These are phyloP conservation scores for Amanita inopinata DNA, from an alignment of 768 basidiomycete species.

Conservation along the genomic window DNA sequence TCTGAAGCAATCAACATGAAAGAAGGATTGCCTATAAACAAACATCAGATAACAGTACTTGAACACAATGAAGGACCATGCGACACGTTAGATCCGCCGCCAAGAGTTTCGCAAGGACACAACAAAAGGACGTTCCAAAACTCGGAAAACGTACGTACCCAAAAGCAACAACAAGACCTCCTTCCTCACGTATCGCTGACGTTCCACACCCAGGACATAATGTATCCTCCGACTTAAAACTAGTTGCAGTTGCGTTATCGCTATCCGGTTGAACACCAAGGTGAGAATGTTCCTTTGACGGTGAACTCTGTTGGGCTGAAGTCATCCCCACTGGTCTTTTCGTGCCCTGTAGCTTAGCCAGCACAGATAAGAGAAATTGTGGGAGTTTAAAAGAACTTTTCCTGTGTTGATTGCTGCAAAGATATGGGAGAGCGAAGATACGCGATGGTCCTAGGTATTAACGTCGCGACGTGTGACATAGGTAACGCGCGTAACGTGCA, in stretches of 20 bases:
- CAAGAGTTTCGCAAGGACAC: no score
- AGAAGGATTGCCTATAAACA: slow-evolving; percentile 70
- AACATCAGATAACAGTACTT: slow-evolving; percentile 10
- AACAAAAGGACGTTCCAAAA: no score
- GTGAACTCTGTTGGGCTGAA: slow-evolving; percentile 4
- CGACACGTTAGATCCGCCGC: not conserved
- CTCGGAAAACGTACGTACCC: slow-evolving; percentile 56
- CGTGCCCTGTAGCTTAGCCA: no score
- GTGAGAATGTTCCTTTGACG: slow-evolving; percentile 23
- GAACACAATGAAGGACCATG: not conserved
- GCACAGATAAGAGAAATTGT: no score
- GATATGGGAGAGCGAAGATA: no score
- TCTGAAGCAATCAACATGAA: slow-evolving; percentile 92
- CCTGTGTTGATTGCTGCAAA: no score
- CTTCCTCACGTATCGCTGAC: slow-evolving; percentile 71
- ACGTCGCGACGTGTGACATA: no score
- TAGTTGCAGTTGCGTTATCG: slow-evolving; percentile 8
- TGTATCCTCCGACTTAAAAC: slow-evolving; percentile 36
- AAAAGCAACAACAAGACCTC: slow-evolving; percentile 89
- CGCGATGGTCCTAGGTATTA: no score
- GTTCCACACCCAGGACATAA: slow-evolving; percentile 76
- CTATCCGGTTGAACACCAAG: slow-evolving; percentile 20
- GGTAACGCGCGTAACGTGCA: no score
- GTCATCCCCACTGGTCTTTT: no score
- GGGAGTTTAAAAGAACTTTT: no score